These are phyloP conservation scores for Corchorus capsularis DNA, from an alignment of 345 rosid species.

Conservation along the genomic window DNA sequence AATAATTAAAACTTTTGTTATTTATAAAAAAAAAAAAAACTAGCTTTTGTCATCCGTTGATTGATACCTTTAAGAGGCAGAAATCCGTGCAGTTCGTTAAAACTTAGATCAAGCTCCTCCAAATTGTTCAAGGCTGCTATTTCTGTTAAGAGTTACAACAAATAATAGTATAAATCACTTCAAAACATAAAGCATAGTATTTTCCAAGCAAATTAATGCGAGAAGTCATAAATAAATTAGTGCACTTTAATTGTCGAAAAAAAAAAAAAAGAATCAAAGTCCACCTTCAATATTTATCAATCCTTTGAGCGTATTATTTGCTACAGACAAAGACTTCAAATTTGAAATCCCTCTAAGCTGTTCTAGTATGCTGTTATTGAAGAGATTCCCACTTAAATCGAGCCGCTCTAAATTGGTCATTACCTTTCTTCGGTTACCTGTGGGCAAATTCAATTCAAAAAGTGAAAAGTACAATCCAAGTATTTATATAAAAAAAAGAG, in stretches of 20 bases:
- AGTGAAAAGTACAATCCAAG: too few relatives aligned
- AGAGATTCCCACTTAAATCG: too few relatives aligned
- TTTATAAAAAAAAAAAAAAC: too few relatives aligned
- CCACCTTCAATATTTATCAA: conserved; percentile 2
- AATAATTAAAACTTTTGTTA: too few relatives aligned
- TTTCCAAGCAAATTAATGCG: not conserved
- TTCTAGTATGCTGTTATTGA: too few relatives aligned
- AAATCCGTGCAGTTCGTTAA: not conserved
- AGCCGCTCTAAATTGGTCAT: too few relatives aligned
- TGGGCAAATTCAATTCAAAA: too few relatives aligned
- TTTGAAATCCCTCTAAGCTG: not conserved
- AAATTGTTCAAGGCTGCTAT: not conserved
- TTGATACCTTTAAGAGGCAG: conserved; percentile 21
- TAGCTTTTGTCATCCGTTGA: not conserved
- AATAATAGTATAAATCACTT: not conserved
- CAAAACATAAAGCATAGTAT: not conserved
- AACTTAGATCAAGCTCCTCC: conserved; percentile 10
- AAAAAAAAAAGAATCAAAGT: not conserved
- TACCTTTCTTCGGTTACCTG: too few relatives aligned
- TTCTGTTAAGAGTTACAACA: not conserved
- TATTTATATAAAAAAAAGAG: too few relatives aligned
- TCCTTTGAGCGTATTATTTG: not conserved
- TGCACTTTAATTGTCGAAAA: not conserved
- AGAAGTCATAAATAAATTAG: not conserved
- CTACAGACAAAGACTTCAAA: not conserved